phyloP scores from a whole-genome alignment of 1,139 yeast species.

The Spathaspora jeffriesii region DNA sequence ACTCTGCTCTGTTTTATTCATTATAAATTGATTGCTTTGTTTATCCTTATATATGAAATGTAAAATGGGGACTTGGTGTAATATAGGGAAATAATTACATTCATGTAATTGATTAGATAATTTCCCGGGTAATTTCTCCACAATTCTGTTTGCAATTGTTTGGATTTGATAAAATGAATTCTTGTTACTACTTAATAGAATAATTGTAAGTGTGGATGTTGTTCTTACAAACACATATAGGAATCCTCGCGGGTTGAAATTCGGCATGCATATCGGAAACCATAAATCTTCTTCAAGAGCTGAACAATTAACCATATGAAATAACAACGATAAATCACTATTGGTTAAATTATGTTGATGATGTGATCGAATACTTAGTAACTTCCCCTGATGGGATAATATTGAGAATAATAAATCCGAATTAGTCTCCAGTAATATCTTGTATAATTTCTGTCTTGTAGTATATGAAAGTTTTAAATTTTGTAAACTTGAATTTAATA shows the following conservation, averaged over 20 bases:
- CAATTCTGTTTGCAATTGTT: constrained; percentile 47
- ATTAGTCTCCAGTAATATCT: constrained; percentile 22
- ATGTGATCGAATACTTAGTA: constrained; percentile 29
- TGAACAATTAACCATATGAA: constrained; percentile 28
- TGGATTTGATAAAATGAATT: constrained; percentile 80
- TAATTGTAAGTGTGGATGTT: constrained; percentile 48
- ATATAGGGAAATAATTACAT: constrained; percentile 19
- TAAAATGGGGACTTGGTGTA: constrained; percentile 58
- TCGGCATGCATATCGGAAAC: constrained; percentile 93
- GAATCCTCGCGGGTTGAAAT: constrained; percentile 87
- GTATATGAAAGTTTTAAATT: constrained; percentile 35
- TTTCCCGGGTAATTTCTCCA: constrained; percentile 38
- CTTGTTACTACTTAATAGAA: constrained; percentile 80
- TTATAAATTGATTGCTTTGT: constrained; percentile 39
- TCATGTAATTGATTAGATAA: constrained; percentile 12
- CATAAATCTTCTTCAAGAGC: constrained; percentile 66
- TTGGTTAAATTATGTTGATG: constrained; percentile 32
- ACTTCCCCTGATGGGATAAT: constrained; percentile 21
- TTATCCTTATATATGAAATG: constrained; percentile 84
- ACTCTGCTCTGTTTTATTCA: constrained; percentile 28
- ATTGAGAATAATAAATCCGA: constrained; percentile 38
- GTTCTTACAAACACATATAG: constrained; percentile 76
- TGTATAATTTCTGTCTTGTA: constrained; percentile 29
- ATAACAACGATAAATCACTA: constrained; percentile 31
- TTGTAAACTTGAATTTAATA: constrained; percentile 29